phyloP scores from a whole-genome alignment of 805 yeast species.

The Candida incommunis region DNA sequence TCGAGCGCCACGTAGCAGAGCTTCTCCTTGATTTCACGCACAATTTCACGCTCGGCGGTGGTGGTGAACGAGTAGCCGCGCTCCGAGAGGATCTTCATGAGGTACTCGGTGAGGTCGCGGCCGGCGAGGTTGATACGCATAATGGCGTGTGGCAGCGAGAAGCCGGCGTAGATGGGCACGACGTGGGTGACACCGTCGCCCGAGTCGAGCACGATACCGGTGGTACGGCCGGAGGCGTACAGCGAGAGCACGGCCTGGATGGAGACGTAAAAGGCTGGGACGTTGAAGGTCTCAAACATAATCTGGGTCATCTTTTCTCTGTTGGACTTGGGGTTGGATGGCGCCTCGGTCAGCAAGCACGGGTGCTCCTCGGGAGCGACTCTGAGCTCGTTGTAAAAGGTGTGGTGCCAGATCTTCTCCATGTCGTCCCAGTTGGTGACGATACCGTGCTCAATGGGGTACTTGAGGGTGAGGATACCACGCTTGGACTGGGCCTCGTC shows the following conservation, averaged over 20 bases:
- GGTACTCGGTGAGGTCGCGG: slow-evolving; percentile 97
- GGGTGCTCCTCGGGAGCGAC: slow-evolving; percentile 99
- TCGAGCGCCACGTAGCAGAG: slow-evolving; percentile 98
- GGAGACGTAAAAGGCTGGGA: slow-evolving; percentile 97
- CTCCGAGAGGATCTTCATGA: slow-evolving; percentile 96
- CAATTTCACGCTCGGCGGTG: slow-evolving; percentile 97
- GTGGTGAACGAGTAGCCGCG: slow-evolving; percentile 99
- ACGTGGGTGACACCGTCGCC: slow-evolving; percentile 99
- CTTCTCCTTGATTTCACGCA: slow-evolving; percentile 91
- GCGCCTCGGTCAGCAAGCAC: slow-evolving; percentile 97
- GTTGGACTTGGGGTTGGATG: slow-evolving; percentile 98
- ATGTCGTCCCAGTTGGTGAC: slow-evolving; percentile 99
- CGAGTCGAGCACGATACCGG: slow-evolving; percentile 98
- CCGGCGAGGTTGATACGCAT: slow-evolving; percentile 98
- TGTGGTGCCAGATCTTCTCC: slow-evolving; percentile 99
- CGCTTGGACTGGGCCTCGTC: slow-evolving; percentile 99
- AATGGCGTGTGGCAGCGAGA: slow-evolving; percentile 98
- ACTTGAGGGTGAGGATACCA: slow-evolving; percentile 97
- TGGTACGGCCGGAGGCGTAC: slow-evolving; percentile 99
- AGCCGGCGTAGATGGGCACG: slow-evolving; percentile 99
- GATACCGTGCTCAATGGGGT: slow-evolving; percentile 99
- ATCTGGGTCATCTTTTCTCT: slow-evolving; percentile 99
- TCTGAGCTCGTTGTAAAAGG: slow-evolving; percentile 99
- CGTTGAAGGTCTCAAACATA: slow-evolving; percentile 97
- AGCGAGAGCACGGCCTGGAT: slow-evolving; percentile 97